Evolutionary conservation across 2,329 filamentous ascomycete genomes (phyloP), one percentile per base, ranked within the genome.

Genomic region (Teratosphaeria zuluensis): DNA sequence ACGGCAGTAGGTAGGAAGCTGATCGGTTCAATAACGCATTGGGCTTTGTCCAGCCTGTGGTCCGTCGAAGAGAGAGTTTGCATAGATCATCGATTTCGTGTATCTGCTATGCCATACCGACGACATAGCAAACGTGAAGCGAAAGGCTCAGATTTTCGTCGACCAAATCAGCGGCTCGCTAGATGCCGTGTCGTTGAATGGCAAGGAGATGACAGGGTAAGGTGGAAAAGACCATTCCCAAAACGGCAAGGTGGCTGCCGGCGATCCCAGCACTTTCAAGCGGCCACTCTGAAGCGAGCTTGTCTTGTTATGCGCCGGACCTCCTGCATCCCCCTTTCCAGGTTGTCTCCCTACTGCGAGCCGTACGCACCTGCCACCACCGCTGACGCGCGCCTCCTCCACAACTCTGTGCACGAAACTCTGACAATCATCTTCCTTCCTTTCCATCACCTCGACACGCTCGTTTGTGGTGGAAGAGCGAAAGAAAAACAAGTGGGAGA

Each of bases 391-490:
- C 21, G 30, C n/a, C 30, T 52, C 51, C 6, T 52, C 16, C 30
- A 28, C 42, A 19, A 21, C 16, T 48, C 42, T 48, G 19, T 48
- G 1, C 42, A 31, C 51, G 16, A 8, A 21, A n/a, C 51, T 33
- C 19, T 24, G 14, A 31, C 28, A n/a, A 53, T 24, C 7, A 16
- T 8, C 28, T 53, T 33, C 19, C 11, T 31, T 31, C 28, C 24
- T 53, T 19, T 24, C 31, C 51, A 53, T 7, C 56, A 55, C 35
- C 55, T 28, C 56, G 38, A 51, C 53, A 46, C 58, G 46, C 53
- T 53, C 51, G 55, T 30, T 54, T 52, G 32, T 56, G 38, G 53
- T 28, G n/a, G 42, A 48, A 48, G 42, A 21, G 24, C 24, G 24
- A 28, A 4, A 48, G 19, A 48, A n/a, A 48, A 48, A 19, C 42